phyloP scores from a whole-genome alignment of 768 basidiomycete genomes.

The Neoboletus magnificus region DNA sequence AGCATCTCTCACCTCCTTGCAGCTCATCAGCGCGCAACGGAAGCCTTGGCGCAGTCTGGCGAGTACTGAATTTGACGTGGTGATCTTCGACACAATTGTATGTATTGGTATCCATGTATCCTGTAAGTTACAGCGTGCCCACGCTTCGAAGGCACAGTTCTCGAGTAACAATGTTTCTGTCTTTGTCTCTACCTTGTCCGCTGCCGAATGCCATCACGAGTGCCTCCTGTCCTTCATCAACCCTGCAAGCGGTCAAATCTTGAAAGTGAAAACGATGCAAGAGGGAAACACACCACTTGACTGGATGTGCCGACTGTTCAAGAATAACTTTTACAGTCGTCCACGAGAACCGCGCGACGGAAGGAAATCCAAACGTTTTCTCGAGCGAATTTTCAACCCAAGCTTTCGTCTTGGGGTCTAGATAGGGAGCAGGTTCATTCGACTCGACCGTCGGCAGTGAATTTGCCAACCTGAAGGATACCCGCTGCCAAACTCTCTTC shows the following conservation, averaged over 20 bases:
- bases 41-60: constrained; percentile 12
- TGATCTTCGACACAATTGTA: not conserved
- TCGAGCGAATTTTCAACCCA: constrained; percentile 79
- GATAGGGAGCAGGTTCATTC: not conserved
- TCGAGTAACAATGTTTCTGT: constrained; percentile 63
- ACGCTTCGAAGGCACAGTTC: constrained; percentile 75
- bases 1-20: not conserved
- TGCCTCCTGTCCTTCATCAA: constrained; percentile 77
- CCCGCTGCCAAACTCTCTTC: constrained; percentile 64
- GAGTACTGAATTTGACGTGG: constrained; percentile 10
- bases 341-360: constrained; percentile 92
- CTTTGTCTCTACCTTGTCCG: constrained; percentile 71
- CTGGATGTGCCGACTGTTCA: constrained; percentile 73
- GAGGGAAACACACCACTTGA: constrained; percentile 66
- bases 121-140: constrained; percentile 46
- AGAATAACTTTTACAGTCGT: constrained; percentile 83
- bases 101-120: constrained; percentile 14
- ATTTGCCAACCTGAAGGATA: constrained; percentile 74
- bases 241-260: constrained; percentile 46
- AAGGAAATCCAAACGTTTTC: constrained; percentile 90
- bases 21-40: constrained; percentile 15
- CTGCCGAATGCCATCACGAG: constrained; percentile 73
- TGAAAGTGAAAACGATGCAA: not conserved
- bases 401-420: constrained; percentile 89
- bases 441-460: not conserved